Base-by-base conservation (phyloP, 345 rosid species). In the Murraya koenigii region DNA sequence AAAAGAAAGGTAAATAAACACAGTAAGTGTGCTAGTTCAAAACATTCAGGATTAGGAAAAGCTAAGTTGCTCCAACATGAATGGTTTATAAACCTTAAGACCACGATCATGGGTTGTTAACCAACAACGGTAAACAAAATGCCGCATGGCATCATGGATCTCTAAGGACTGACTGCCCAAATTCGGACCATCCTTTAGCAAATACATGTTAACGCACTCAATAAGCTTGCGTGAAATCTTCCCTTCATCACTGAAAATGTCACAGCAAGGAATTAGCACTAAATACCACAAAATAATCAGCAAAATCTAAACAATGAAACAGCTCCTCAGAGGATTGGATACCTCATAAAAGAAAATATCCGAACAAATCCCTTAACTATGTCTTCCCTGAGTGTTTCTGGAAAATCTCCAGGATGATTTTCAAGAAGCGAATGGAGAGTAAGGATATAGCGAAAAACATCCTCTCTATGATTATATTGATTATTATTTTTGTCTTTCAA, bases 171-270 rank as follows among this genome's bases (percentile, higher is more conserved):
- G 84, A 78, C 83, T 73, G n/a, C 95, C 93, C 79, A 95, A 84
- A 82, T 95, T 92, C n/a, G 97, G 96, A 75, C 98, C 98, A 81
- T 93, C 94, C 84, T 88, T 91, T 71, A 91, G 85, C 89, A 95
- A 86, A 83, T 84, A 89, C 4, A 84, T 83, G 76, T 93, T 95
- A 52, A 92, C 73, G 78, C 99, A 93, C 85, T 93, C 98, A 25
- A 95, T 81, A 82, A 95, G 94, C 86, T 93, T 95, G 77, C 96
- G 93, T 77, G 97, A 88, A 54, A 89, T 84, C 87, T 92, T 93
- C n/a, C 95, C 93, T 84, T 95, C 99, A 79, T 93, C 98, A 89
- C 97, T 93, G 81, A 81, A 86, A 71, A 85, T 30, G 65, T 62
- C 76, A 72, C 64, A 76, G 47, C 62, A 81, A 77, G 25, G 63